Evolutionary conservation across 192 early-diverging fungal species (phyloP), one percentile per base, ranked within the genome.

Genomic region (Coemansia sp.): DNA sequence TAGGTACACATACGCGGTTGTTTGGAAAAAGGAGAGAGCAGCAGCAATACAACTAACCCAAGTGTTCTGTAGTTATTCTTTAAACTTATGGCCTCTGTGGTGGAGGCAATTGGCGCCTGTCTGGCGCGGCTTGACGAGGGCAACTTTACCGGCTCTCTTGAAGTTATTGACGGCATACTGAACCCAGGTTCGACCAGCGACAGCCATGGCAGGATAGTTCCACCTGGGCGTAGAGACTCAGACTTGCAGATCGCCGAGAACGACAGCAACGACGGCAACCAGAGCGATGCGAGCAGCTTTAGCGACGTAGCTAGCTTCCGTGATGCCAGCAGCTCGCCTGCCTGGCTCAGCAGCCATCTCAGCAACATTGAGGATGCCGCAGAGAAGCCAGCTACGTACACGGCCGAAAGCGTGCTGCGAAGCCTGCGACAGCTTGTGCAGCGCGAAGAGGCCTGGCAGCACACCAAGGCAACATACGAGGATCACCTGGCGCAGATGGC

Each of bases 321-420:
- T 37, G 77, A 80, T 17, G 77, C 77, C 0, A 68, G 68, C 62
- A 80, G 77, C 77, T 80, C 77, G 11, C 72, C 68, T 0, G 31
- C 35, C 12, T 80, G 77, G 77, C 62, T 68, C 38, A 56, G 23
- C 26, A 27, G 61, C 53, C 41, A 51, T 29, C 3, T 21, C 14
- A 8, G 12, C 52, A 37, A 21, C 23, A 35, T 3, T 6, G 16
- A 21, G 10, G 60, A 37, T 3, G 57, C 22, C 29, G 29, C 25
- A 3, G 22, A 57, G 1, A 29, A 23, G 53, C 17, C 54, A 1
- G 55, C 23, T 5, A 5, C 4, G 52, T 60, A 74, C 50, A 71
- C 68, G 1, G 45, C 55, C 1, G 62, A 66, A 12, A 60, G 65
- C 47, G 65, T 80, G 5, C 38, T 80, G 43, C 57, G 49, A 22